phyloP scores from a whole-genome alignment of 2,329 filamentous ascomycete species.

The Fusarium subglutinans region DNA sequence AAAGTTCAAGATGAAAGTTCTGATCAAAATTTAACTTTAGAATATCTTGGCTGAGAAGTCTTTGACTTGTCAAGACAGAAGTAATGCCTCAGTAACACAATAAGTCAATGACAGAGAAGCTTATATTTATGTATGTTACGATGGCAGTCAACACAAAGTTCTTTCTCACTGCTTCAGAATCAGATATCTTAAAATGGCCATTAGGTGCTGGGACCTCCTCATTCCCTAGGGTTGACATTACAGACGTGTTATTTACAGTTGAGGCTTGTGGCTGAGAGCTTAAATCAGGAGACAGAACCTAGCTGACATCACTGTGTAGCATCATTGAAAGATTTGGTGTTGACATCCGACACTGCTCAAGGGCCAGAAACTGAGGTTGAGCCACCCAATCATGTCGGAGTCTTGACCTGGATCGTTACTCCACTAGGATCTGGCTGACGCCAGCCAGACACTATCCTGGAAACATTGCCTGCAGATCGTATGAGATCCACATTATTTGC shows the following conservation, averaged over 20 bases:
- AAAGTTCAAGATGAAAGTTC: not conserved
- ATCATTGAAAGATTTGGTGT: too few species aligned
- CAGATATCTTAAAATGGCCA: not conserved
- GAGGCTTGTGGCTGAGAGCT: too few species aligned
- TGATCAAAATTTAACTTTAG: not conserved
- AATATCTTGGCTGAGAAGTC: too few species aligned
- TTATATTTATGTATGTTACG: too few species aligned
- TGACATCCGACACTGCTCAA: not conserved
- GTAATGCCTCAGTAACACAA: too few species aligned
- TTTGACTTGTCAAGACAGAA: too few species aligned
- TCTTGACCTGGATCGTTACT: not conserved
- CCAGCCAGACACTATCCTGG: not conserved
- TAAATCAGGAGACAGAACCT: too few species aligned
- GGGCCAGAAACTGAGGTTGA: not conserved
- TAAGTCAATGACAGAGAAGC: too few species aligned
- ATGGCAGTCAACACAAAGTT: too few species aligned
- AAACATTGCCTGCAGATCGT: not conserved
- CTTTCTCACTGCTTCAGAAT: not conserved
- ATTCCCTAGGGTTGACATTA: too few species aligned
- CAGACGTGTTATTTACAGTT: too few species aligned
- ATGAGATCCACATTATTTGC: not conserved
- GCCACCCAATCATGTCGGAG: not conserved
- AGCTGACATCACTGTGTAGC: too few species aligned
- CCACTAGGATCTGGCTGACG: conserved; percentile 1
- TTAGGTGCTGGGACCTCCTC: not conserved